Evolutionary conservation across 1,284 basidiomycete genomes (phyloP), one percentile per base, ranked within the genome.

Genomic region (Ustilago loliicola): DNA sequence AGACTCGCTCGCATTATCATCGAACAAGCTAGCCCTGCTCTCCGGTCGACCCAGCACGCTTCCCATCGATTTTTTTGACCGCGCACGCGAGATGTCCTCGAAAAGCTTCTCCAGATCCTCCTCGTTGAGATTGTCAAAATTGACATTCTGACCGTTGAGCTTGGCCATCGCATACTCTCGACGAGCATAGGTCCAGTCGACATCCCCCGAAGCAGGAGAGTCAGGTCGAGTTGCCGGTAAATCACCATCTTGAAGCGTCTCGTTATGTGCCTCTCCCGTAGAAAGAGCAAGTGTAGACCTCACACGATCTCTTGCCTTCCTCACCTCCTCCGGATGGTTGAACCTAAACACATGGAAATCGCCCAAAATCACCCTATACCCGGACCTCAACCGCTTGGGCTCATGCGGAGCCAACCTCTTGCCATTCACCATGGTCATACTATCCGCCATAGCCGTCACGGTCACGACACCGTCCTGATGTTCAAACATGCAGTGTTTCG

Each of bases 291-390:
- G 52, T 3, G 81, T 79, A 34, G 80, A 81, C 11, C 74, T 72
- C 13, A 83, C 81, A 4, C 77, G 64, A 27, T 84, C 82, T 15
- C 83, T 42, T 1, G 81, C 83, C 61, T 75, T 81, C 13, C 81
- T 66, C 10, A 82, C 81, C 45, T 83, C 81, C 32, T 81, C 79
- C 7, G 83, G 81, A 59, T 83, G 77, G 56, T 97, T 98, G 88
- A 98, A 98, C 19, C 96, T 91, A 87, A 99, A 99, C 64, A 98
- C 95, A 87, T 99, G 97, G 76, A 96, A 93, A 81, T 98, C 96
- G 61, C 96, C 96, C 58, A 99, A 89, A 86, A 99, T 98, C 81
- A 99, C 95, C 50, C 96, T 93, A 86, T 93, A 98, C 29, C 96
- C 96, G 56, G 95, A 96, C 23, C 92, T 91, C 51, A 97, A 89